Base-by-base conservation (phyloP, 805 yeast species). In the Candida xiaguanensis region DNA sequence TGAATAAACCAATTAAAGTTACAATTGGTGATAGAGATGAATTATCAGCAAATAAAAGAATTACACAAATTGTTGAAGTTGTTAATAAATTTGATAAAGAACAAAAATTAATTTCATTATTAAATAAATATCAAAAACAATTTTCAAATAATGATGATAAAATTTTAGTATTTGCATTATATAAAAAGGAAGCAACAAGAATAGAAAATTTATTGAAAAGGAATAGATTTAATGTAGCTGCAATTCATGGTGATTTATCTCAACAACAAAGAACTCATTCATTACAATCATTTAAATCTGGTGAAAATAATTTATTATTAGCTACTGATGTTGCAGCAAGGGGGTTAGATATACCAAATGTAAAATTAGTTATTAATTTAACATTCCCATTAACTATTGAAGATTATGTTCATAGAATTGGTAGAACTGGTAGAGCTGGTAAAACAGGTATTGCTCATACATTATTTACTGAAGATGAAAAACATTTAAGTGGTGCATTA, bases 301-400 rank as follows among this genome's bases (percentile, higher is more conserved):
- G 98, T 22, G 73, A 72, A 36, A 74, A 83, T 39, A 81, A 75
- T 50, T 66, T 93, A 32, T 67, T 93, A 63, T 74, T 93, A 50
- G 99, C 99, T 22, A 93, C 99, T 2, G 99, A 93, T 67, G 99
- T 90, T 42, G 97, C 97, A 38, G 97, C 97, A 29, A 79, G 98
- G 72, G 98, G 98, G 47, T 74, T 93, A 50, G 99, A 93, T 64
- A 93, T 93, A 53, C 99, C 99, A 38, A 88, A 95, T 51, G 99
- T 93, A 45, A 91, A 90, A 63, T 85, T 88, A 14, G 98, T 91
- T 29, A 88, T 91, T 61, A 91, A 91, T 61, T 74, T 91, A 61
- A 90, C 97, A 5, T 91, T 91, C 80, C 99, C 99, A 34, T 75
- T 90, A 53, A 90, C 97, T 1, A 93, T 87, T 8, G 98, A 91